Evolutionary conservation across 2,329 filamentous ascomycete genomes (phyloP).

Genomic region (Claviceps sp.): DNA sequence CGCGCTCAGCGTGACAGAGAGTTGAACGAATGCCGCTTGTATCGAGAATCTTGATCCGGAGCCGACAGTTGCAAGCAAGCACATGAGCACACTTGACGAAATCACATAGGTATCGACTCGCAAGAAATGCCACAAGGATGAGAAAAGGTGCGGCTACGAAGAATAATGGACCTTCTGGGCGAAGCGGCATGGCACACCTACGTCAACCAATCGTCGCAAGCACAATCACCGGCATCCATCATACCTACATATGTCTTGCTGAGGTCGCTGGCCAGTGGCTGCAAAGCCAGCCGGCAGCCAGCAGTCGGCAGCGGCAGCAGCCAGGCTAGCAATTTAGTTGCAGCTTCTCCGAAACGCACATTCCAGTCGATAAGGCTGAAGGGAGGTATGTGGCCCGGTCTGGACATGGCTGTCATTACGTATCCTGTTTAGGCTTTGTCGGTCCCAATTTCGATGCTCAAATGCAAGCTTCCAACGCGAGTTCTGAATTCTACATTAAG

Average conservation of each 20-base stretch:
- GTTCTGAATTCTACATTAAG: neutral
- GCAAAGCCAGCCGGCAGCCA: neutral
- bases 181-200: neutral
- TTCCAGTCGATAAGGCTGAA: slow-evolving; percentile 9
- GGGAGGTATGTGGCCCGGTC: slow-evolving; percentile 2
- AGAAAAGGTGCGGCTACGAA: too few relatives aligned
- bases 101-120: too few relatives aligned
- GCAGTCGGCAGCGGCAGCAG: too few relatives aligned
- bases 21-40: too few relatives aligned
- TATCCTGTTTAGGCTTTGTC: neutral
- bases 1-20: too few relatives aligned
- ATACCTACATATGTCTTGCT: too few relatives aligned
- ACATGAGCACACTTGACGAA: too few relatives aligned
- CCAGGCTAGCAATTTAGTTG: neutral
- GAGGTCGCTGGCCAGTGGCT: neutral
- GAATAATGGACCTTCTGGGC: neutral
- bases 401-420: neutral
- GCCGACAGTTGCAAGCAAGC: too few relatives aligned
- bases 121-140: too few relatives aligned
- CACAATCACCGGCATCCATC: neutral
- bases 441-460: neutral
- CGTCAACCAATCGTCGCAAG: neutral
- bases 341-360: neutral
- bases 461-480: neutral
- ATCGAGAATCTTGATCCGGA: too few relatives aligned